Percentiles rank a stretch among this genome's conserved stretches.
These are phyloP conservation scores for Sindora glabra DNA, from an alignment of 306 rosid genomes.

Conservation along the genomic window DNA sequence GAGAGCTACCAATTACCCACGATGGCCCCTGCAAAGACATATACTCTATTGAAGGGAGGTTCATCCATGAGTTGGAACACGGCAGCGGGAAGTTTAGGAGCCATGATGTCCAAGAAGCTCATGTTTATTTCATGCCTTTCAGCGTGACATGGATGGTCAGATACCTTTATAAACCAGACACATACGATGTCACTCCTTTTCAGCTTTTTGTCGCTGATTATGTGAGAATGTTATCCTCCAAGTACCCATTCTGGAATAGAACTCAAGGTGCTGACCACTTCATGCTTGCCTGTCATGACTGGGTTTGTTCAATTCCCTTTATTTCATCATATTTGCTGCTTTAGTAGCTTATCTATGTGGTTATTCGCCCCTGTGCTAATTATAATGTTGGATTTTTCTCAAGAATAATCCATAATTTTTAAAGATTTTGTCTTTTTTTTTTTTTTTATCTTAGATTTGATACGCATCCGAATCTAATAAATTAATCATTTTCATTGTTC, in stretches of 20 bases:
- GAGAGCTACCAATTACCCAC: slow-evolving; percentile 51
- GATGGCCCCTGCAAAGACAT: slow-evolving; percentile 56
- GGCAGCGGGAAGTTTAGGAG: slow-evolving; percentile 37
- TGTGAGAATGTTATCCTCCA: slow-evolving; percentile 11
- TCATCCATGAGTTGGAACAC: slow-evolving; percentile 57
- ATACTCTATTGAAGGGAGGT: slow-evolving; percentile 65
- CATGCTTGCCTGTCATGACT: slow-evolving; percentile 65
- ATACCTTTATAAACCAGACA: slow-evolving; percentile 24
- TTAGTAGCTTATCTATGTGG: too few relatives aligned
- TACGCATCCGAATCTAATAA: too few relatives aligned
- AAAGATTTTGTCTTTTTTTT: too few relatives aligned
- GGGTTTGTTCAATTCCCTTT: slow-evolving; percentile 25
- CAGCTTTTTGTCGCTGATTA: slow-evolving; percentile 38
- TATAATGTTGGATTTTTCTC: too few relatives aligned
- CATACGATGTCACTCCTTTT: slow-evolving; percentile 32
- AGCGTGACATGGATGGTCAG: slow-evolving; percentile 40
- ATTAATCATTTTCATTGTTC: too few relatives aligned
- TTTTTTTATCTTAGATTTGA: too few relatives aligned
- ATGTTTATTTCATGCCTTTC: slow-evolving; percentile 41
- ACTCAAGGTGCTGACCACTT: slow-evolving; percentile 66
- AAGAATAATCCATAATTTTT: too few relatives aligned
- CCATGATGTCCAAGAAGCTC: slow-evolving; percentile 47
- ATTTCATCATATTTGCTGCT: too few relatives aligned
- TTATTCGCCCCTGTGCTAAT: too few relatives aligned
- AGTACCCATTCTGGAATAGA: slow-evolving; percentile 50